These are phyloP conservation scores for Cystobasidiaceae sp. DNA, from an alignment of 1,284 basidiomycete genomes.

Conservation along the genomic window DNA sequence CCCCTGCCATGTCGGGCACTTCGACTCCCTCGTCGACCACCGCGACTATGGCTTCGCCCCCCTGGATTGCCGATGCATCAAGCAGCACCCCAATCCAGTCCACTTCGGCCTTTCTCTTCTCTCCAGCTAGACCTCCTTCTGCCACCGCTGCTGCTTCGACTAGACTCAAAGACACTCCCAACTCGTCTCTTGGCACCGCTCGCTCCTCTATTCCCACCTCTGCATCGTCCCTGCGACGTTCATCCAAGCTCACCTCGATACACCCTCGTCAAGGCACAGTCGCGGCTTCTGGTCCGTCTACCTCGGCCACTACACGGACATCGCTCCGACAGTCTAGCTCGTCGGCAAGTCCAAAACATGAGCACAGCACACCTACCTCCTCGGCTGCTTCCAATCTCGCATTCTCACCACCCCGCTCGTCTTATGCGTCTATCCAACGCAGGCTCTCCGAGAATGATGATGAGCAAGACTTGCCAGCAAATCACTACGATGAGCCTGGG, in stretches of 20 bases:
- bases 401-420: not conserved
- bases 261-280: not conserved
- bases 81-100: too few relatives aligned
- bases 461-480: too few relatives aligned
- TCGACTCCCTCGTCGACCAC: too few relatives aligned
- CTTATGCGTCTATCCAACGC: not conserved
- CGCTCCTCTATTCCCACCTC: not conserved
- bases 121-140: not conserved
- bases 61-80: too few relatives aligned
- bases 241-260: slow-evolving; percentile 9
- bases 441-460: not conserved
- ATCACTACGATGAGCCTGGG: too few relatives aligned
- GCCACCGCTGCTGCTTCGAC: not conserved
- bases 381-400: not conserved
- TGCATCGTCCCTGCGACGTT: not conserved
- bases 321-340: not conserved
- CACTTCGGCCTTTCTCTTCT: not conserved
- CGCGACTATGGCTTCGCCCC: too few relatives aligned
- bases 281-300: not conserved
- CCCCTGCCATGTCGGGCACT: too few relatives aligned
- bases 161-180: too few relatives aligned
- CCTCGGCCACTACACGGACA: not conserved
- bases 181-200: too few relatives aligned
- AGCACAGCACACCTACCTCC: not conserved
- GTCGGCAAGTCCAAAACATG: not conserved